Evolutionary conservation across 345 rosid genomes (phyloP), one percentile per base, ranked within the genome.

Genomic region (Brassica carinata): DNA sequence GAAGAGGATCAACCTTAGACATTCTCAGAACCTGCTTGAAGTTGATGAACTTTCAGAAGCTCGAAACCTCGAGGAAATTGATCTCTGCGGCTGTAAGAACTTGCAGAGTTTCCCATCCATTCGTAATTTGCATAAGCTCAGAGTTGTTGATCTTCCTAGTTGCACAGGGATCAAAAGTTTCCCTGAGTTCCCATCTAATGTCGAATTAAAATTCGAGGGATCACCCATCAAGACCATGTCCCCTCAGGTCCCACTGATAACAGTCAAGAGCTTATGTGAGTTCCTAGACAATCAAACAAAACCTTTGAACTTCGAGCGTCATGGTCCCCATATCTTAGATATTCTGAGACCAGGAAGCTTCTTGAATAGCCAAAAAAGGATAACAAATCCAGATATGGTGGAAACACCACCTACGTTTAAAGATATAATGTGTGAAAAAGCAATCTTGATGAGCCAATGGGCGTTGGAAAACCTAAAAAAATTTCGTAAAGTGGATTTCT

Each of bases 1-100:
- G 63, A 77, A 62, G 75, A 69, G 63, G 26, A 62, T 77, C 69
- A 77, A 62, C 34, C 74, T 77, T 43, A 5, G 69, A 13, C 36
- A 69, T 62, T 77, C 80, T 3, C 36, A 30, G 4, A 43, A 77
- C 0, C 70, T 77, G 0, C 2, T 11, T 62, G 63, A 77, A 77
- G 63, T 45, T 3, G n/a, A 68, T 1, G 74, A 61, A 17, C 69
- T 77, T 62, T 61, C 75, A 17, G 34, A 70, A 61, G 80, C 80
- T 62, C 15, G 0, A 61, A 77, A 77, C 59, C 23, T 77, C 58
- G 80, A 77, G 69, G 0, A 58, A 11, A 57, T 77, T 48, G 51
- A 69, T 62, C 75, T 77, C 8, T 7, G 19, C 5, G 75, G 70
- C 9, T 77, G 80, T 45, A 43, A 29, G 38, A 70, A 45, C 48